Percentiles rank a stretch among this genome's conserved stretches.
Evolutionary conservation across 495 filamentous ascomycete genomes (phyloP).

Genomic region (Trichoderma asperelloides): DNA sequence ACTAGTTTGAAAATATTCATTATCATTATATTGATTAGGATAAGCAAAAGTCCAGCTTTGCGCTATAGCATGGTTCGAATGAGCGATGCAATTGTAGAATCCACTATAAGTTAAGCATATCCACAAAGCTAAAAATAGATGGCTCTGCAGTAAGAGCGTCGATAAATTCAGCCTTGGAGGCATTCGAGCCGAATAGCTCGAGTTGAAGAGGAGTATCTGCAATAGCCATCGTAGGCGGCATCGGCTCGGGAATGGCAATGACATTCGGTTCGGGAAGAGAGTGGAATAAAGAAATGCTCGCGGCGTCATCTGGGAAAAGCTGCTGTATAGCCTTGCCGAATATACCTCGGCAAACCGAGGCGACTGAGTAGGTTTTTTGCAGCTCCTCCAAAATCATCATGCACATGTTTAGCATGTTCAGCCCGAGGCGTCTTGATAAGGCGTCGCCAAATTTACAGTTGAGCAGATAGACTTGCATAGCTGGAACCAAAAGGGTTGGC

Average conservation of each 20-base stretch:
- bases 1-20: no score
- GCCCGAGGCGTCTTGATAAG: neutral
- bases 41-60: no score
- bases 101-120: neutral
- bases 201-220: neutral
- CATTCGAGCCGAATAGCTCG: neutral
- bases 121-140: neutral
- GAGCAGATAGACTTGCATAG: conserved; percentile 2
- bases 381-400: conserved; percentile 3
- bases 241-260: neutral
- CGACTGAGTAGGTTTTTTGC: neutral
- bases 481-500: neutral
- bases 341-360: neutral
- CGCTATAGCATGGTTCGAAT: no score
- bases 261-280: neutral
- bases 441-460: conserved; percentile 3
- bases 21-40: no score
- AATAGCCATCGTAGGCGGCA: neutral
- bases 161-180: conserved; percentile 1
- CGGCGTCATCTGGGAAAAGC: neutral
- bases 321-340: conserved; percentile 3
- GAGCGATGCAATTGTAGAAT: no score
- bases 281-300: neutral
- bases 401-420: conserved; percentile 3
- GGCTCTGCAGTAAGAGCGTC: conserved; percentile 1